A percentile compares a stretch with the other conserved stretches of the same genome.
These are phyloP conservation scores for Coemansia sp. DNA, from an alignment of 192 early-diverging fungal genomes.

Conservation along the genomic window DNA sequence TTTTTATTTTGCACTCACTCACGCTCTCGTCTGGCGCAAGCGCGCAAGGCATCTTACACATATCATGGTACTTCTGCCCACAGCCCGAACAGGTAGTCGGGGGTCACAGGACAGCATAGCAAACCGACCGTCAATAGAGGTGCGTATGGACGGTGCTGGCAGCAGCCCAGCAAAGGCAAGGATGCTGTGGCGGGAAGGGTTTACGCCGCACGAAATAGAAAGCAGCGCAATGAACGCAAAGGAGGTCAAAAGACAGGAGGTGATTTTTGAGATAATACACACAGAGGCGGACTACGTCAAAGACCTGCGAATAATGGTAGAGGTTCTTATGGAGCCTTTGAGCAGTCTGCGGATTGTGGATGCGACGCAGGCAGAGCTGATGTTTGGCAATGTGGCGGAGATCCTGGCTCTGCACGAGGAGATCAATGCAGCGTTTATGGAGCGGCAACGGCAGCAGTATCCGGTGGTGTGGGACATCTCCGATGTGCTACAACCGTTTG, in stretches of 20 bases:
- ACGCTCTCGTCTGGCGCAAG: background rate
- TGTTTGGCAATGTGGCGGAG: constrained; percentile 56
- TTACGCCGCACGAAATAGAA: constrained; percentile 59
- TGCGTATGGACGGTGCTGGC: constrained; percentile 19
- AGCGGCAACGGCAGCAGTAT: constrained; percentile 58
- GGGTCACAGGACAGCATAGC: constrained; percentile 24
- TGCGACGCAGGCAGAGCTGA: constrained; percentile 45
- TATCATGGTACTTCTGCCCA: constrained; percentile 35
- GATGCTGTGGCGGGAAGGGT: constrained; percentile 57
- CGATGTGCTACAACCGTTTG: constrained; percentile 55
- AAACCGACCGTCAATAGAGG: constrained; percentile 20
- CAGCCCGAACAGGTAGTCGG: constrained; percentile 11
- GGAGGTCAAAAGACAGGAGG: constrained; percentile 88
- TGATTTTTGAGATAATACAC: constrained; percentile 88
- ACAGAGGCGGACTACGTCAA: constrained; percentile 90
- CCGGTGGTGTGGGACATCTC: constrained; percentile 57
- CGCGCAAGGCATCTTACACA: background rate
- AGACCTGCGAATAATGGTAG: constrained; percentile 81
- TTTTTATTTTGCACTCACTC: constrained; percentile 2
- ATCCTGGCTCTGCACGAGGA: constrained; percentile 56
- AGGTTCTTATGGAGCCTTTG: constrained; percentile 61
- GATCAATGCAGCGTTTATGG: constrained; percentile 55
- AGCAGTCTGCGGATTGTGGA: constrained; percentile 48
- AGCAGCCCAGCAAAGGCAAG: constrained; percentile 48
- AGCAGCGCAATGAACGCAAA: constrained; percentile 60